These are phyloP conservation scores for Colletotrichum melonis DNA, from an alignment of 2,329 filamentous ascomycete species.

Conservation along the genomic window DNA sequence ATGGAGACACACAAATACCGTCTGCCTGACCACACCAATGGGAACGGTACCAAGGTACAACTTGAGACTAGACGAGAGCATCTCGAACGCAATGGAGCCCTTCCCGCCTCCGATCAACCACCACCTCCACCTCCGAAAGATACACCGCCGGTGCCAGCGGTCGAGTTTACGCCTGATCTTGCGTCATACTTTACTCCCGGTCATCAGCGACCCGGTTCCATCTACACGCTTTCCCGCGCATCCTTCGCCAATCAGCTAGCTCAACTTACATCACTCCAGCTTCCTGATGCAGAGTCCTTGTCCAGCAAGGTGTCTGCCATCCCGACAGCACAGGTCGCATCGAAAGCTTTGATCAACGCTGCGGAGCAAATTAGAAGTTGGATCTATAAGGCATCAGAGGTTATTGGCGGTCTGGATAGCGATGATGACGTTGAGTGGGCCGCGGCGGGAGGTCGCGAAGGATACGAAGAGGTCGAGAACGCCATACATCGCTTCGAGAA, in stretches of 20 bases:
- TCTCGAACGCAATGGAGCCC: slow-evolving; percentile 60
- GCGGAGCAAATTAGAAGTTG: slow-evolving; percentile 93
- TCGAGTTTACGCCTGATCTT: slow-evolving; percentile 62
- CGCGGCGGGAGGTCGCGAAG: slow-evolving; percentile 85
- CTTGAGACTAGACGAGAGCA: slow-evolving; percentile 68
- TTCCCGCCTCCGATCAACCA: slow-evolving; percentile 50
- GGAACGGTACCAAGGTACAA: slow-evolving; percentile 74
- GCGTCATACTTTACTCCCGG: slow-evolving; percentile 75
- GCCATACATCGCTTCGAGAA: slow-evolving; percentile 88
- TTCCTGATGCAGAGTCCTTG: slow-evolving; percentile 87
- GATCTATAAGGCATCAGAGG: slow-evolving; percentile 92
- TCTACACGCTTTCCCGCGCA: slow-evolving; percentile 91
- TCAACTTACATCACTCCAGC: slow-evolving; percentile 88
- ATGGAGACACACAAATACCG: slow-evolving; percentile 82
- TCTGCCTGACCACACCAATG: slow-evolving; percentile 75
- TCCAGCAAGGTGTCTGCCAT: slow-evolving; percentile 87
- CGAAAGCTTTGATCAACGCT: slow-evolving; percentile 84
- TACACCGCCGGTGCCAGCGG: slow-evolving; percentile 48
- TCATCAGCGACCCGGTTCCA: slow-evolving; percentile 80
- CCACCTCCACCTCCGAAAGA: slow-evolving; percentile 63
- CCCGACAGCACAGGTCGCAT: slow-evolving; percentile 84
- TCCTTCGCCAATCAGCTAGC: slow-evolving; percentile 95
- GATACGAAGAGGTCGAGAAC: slow-evolving; percentile 77
- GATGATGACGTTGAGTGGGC: slow-evolving; percentile 99
- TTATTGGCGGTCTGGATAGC: slow-evolving; percentile 88